Conservation (phyloP, 2,329 filamentous ascomycete genomes). For the Phoma sp. region DNA sequence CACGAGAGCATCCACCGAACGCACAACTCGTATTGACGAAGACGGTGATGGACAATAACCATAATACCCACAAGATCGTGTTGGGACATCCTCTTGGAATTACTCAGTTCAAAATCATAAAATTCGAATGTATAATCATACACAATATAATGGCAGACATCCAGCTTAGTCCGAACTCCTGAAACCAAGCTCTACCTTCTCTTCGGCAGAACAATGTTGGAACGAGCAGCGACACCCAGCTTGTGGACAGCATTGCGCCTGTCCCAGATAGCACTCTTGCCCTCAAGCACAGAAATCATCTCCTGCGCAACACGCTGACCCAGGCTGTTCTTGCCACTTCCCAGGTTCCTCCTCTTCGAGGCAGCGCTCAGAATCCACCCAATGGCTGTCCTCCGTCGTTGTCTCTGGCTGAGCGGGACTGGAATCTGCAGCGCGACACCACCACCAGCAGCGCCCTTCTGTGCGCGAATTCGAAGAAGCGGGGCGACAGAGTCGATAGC, state of each 20-base stretch:
- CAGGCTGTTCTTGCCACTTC: slow-evolving; percentile 74
- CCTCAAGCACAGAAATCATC: slow-evolving; percentile 86
- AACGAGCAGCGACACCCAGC: slow-evolving; percentile 76
- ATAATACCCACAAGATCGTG: background rate
- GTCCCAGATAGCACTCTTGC: slow-evolving; percentile 83
- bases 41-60: background rate
- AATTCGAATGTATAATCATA: slow-evolving; percentile 4
- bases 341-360: slow-evolving; percentile 75
- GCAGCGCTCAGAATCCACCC: slow-evolving; percentile 90
- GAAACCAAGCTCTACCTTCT: slow-evolving; percentile 33
- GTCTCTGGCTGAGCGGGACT: slow-evolving; percentile 73
- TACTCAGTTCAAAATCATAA: background rate
- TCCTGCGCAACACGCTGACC: slow-evolving; percentile 83
- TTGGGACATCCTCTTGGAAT: no score
- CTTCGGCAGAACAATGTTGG: slow-evolving; percentile 63
- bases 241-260: slow-evolving; percentile 80
- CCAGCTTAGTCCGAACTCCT: slow-evolving; percentile 11
- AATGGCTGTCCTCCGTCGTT: slow-evolving; percentile 79
- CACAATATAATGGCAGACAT: slow-evolving; percentile 12
- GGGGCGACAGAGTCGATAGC: slow-evolving; percentile 94
- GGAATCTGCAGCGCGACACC: slow-evolving; percentile 85
- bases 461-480: slow-evolving; percentile 77
- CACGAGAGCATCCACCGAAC: background rate
- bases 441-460: slow-evolving; percentile 83
- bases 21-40: background rate